A percentile compares a stretch with the other conserved stretches of the same genome.
phyloP scores from a whole-genome alignment of 2,329 filamentous ascomycete genomes.

The Paracoccidioides brasiliensis region DNA sequence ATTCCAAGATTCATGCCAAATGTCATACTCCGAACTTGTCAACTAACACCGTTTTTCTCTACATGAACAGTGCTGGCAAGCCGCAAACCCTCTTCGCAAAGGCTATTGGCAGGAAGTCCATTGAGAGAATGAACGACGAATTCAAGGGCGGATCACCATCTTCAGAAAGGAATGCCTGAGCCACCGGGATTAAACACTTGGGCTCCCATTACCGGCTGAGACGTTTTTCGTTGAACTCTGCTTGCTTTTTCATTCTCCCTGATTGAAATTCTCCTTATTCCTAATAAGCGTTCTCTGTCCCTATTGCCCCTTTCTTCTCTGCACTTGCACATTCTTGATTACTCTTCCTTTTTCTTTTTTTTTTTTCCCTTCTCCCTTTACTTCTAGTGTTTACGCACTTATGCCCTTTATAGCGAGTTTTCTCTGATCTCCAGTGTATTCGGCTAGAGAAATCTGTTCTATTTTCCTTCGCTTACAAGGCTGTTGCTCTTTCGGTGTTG shows the following conservation, averaged over 20 bases:
- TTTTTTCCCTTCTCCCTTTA: background rate
- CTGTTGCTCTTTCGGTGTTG: background rate
- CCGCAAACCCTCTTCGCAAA: slow-evolving; percentile 36
- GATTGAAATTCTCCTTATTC: background rate
- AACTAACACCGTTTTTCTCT: slow-evolving; percentile 4
- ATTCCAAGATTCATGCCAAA: no score
- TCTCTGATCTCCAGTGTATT: background rate
- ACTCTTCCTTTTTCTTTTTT: background rate
- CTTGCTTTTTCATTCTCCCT: background rate
- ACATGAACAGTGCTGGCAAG: slow-evolving; percentile 22
- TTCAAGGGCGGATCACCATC: background rate
- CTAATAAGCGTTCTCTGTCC: background rate
- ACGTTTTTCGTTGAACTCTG: background rate
- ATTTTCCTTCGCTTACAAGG: background rate
- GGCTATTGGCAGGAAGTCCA: slow-evolving; percentile 31
- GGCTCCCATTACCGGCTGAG: background rate
- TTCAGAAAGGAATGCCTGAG: slow-evolving; percentile 1
- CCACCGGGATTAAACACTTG: background rate
- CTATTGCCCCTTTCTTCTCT: background rate
- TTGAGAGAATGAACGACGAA: slow-evolving; percentile 21
- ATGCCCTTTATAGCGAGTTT: background rate
- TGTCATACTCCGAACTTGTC: no score
- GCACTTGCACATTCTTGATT: background rate
- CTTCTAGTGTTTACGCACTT: background rate
- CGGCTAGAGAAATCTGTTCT: background rate